Evolutionary conservation across 192 early-diverging fungal species (phyloP), one percentile per base, ranked within the genome.

Genomic region (Linnemannia schmuckeri): DNA sequence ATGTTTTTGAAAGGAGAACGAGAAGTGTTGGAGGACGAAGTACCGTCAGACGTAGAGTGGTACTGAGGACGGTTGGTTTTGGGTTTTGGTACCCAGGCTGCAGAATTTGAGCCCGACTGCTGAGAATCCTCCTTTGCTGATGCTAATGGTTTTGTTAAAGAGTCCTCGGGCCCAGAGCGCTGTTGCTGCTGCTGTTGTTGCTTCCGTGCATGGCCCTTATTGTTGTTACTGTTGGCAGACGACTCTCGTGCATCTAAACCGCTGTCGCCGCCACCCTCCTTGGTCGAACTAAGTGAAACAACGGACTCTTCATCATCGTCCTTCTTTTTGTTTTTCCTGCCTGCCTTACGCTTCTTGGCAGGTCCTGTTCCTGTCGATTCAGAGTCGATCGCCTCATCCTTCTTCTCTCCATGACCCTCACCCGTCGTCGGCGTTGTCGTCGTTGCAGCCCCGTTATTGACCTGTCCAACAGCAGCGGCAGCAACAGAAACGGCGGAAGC

Each of bases 271-370:
- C 66, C 72, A 38, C 18, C 63, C 27, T 77, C 70, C 52, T 41
- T 82, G 9, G 35, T 27, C 37, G 81, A 77, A 22, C 70, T 38
- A 3, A 42, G 42, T 4, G 81, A 77, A 24, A 42, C 61, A 30
- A 55, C 72, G 1, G 83, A 80, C 12, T 6, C 20, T 1, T 72
- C 83, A 20, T 79, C 83, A 63, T 85, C 83, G n/a, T 85, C 83
- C 8, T 69, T 79, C 54, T 72, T 85, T 30, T 66, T 79, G 44
- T 75, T 72, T 22, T 68, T 80, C 42, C 66, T 61, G 38, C 0
- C 22, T 0, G 78, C n/a, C 44, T 85, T 79, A 41, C 77, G 83
- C 37, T 85, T 85, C 78, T 79, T 84, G 20, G 47, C 33, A 13
- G 74, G 33, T 22, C 17, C 70, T 20, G 70, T 37, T 15, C 6